Evolutionary conservation across 2,329 filamentous ascomycete species (phyloP).

Genomic region (Fulvia fulva): DNA sequence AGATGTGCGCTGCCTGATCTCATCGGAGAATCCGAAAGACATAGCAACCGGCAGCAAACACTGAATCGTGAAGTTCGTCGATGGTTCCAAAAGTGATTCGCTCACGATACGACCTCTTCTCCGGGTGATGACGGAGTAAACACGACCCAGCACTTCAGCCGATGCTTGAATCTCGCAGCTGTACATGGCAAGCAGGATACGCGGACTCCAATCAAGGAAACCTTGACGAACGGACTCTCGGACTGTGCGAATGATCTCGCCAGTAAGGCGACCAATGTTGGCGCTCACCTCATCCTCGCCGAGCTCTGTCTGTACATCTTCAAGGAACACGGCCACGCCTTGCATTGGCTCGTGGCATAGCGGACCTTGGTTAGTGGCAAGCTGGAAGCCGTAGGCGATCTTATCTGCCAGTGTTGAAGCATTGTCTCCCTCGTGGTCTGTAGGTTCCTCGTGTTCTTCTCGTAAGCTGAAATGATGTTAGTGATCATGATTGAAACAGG

Average conservation of each 20-base stretch:
- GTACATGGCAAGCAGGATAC: conserved; percentile 97
- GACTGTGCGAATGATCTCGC: conserved; percentile 86
- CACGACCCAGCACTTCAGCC: conserved; percentile 86
- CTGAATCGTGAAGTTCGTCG: conserved; percentile 91
- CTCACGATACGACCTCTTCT: conserved; percentile 84
- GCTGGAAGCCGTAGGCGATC: conserved; percentile 88
- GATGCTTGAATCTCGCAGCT: conserved; percentile 95
- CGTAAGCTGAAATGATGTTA: conserved; percentile 24
- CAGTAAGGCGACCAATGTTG: conserved; percentile 74
- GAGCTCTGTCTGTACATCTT: conserved; percentile 65
- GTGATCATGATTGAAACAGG: conserved; percentile 25
- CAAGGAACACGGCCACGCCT: conserved; percentile 85
- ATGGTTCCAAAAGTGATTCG: conserved; percentile 90
- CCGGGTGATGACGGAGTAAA: conserved; percentile 96
- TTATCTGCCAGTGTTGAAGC: conserved; percentile 68
- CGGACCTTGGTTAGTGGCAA: conserved; percentile 82
- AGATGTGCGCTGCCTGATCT: conserved; percentile 90
- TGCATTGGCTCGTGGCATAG: conserved; percentile 91
- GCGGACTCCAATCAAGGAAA: conserved; percentile 92
- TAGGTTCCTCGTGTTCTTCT: conserved; percentile 24
- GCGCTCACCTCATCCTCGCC: conserved; percentile 56
- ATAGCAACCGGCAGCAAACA: conserved; percentile 87
- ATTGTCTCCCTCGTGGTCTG: conserved; percentile 11
- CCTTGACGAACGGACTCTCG: conserved; percentile 78
- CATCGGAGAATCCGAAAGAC: conserved; percentile 92